Conservation (phyloP, 768 basidiomycete species). For the Pleurotus platypus region DNA sequence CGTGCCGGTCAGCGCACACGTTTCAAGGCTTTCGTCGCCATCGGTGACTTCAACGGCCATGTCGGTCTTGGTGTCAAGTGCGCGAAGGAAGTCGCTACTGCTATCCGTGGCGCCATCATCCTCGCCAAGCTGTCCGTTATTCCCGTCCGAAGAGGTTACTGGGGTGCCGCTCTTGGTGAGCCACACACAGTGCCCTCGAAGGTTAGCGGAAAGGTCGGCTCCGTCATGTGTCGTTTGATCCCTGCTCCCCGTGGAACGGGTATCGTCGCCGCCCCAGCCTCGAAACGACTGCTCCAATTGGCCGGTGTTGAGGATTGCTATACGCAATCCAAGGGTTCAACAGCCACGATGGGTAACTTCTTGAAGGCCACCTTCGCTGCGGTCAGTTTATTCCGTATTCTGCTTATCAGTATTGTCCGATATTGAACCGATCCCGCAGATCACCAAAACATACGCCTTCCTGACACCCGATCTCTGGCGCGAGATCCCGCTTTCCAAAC, state of each 20-base stretch:
- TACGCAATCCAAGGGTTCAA: conserved; percentile 97
- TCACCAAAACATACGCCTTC: conserved; percentile 98
- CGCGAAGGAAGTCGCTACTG: conserved; percentile 99
- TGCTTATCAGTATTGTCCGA: conserved; percentile 2
- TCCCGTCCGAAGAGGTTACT: conserved; percentile 98
- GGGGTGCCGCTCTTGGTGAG: conserved; percentile 98
- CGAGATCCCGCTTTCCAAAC: conserved; percentile 85
- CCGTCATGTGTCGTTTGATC: conserved; percentile 98
- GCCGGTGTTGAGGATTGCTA: conserved; percentile 98
- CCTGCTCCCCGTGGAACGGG: conserved; percentile 98
- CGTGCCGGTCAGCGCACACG: conserved; percentile 99
- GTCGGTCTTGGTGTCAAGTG: conserved; percentile 99
- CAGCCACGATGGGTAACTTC: conserved; percentile 99
- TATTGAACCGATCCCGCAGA: conserved; percentile 38
- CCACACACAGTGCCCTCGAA: conserved; percentile 99
- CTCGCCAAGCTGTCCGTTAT: conserved; percentile 97
- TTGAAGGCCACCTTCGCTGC: conserved; percentile 95
- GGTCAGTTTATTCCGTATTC: conserved; percentile 37
- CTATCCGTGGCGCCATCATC: conserved; percentile 99
- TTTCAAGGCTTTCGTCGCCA: conserved; percentile 99
- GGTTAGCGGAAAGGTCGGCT: conserved; percentile 97
- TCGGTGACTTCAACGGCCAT: conserved; percentile 98
- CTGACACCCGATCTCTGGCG: conserved; percentile 98
- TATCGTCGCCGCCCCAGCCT: conserved; percentile 98
- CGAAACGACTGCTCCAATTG: conserved; percentile 93